Evolutionary conservation across 441 rosid species (phyloP).

Genomic region (Populus hybrid): DNA sequence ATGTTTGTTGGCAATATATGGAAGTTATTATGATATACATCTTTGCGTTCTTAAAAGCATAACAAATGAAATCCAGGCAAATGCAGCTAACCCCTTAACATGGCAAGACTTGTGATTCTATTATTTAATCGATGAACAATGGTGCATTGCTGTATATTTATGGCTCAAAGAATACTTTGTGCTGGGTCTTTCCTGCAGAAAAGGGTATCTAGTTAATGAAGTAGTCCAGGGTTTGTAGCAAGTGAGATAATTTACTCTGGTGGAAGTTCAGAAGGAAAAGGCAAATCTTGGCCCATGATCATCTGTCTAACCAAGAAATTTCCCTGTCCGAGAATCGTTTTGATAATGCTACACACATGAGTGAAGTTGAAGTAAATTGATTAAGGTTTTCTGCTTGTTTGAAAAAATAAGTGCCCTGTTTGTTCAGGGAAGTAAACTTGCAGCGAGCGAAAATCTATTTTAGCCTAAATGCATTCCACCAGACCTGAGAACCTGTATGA

Average conservation of each 20-base stretch:
- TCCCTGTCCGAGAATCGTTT: not conserved
- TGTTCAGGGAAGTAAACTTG: not conserved
- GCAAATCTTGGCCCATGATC: constrained; percentile 3
- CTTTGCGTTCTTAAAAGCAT: too few relatives aligned
- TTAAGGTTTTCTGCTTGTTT: not conserved
- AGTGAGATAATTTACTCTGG: not conserved
- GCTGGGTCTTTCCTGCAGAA: not conserved
- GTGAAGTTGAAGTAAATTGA: constrained; percentile 13
- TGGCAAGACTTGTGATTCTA: not conserved
- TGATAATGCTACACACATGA: constrained; percentile 6
- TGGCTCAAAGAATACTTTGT: not conserved
- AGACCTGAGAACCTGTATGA: not conserved
- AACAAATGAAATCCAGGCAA: not conserved
- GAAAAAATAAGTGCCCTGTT: not conserved
- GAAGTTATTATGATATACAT: too few relatives aligned
- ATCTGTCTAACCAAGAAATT: constrained; percentile 18
- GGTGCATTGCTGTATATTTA: not conserved
- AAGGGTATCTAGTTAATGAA: not conserved
- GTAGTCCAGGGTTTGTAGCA: not conserved
- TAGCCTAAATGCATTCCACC: constrained; percentile 10
- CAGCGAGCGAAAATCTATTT: not conserved
- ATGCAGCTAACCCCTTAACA: not conserved
- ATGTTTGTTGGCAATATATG: too few relatives aligned
- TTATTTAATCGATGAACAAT: not conserved
- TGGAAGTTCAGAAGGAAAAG: not conserved